Conservation (phyloP, 176 grass and related monocot genomes). For the Eragrostis nindensis region DNA sequence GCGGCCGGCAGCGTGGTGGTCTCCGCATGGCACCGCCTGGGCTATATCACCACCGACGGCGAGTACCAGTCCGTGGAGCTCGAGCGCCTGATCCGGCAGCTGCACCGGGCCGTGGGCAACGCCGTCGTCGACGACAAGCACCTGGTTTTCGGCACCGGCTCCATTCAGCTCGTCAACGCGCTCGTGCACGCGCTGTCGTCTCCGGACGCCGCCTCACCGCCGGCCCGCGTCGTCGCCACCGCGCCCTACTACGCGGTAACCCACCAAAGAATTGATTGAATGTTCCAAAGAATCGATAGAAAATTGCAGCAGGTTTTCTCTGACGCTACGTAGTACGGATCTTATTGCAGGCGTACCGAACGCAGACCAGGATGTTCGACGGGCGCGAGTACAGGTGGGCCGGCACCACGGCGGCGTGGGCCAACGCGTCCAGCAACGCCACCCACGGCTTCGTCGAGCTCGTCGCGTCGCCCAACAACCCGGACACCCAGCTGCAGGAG, state of each 20-base stretch:
- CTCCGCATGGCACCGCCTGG: conserved; percentile 80
- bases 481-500: conserved; percentile 41
- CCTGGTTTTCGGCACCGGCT: conserved; percentile 54
- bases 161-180: conserved; percentile 63
- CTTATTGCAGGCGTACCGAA: conserved; percentile 40
- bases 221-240: conserved; percentile 59
- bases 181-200: conserved; percentile 71
- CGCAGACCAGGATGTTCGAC: conserved; percentile 43
- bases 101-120: conserved; percentile 68
- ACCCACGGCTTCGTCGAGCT: conserved; percentile 61
- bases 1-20: conserved; percentile 59
- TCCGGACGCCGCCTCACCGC: conserved; percentile 29
- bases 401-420: conserved; percentile 47
- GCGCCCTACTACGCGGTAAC: conserved; percentile 56
- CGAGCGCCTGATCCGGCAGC: conserved; percentile 54
- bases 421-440: conserved; percentile 31
- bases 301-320: no score
- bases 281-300: no score
- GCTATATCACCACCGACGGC: conserved; percentile 35
- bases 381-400: conserved; percentile 50
- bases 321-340: no score
- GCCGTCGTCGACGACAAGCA: conserved; percentile 61
- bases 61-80: conserved; percentile 60
- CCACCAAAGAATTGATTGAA: no score
- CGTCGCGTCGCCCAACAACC: conserved; percentile 80